Base-by-base conservation (phyloP, 2,329 filamentous ascomycete species). In the Beauveria medogensis region DNA sequence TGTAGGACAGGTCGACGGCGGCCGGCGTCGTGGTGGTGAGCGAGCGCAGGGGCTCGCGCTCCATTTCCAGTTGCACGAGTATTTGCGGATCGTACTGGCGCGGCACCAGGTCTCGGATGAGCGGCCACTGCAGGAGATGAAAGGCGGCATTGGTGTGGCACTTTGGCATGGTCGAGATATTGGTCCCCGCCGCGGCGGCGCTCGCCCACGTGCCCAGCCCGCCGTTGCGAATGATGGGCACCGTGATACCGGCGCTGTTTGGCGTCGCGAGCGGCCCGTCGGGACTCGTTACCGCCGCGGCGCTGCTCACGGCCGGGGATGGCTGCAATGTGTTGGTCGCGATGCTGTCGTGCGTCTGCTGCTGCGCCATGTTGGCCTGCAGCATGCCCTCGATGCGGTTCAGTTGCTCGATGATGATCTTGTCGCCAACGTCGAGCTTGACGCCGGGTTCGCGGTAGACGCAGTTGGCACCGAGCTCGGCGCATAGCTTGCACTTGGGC, bases 101-200 rank as follows among this genome's bases (percentile, higher is more conserved):
- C 30, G 88, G 88, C 9, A 93, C 88, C 24, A 94, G 77, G 68
- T 92, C 87, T 53, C 88, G 82, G 65, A 93, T 92, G 65, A 92
- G 78, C 14, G 90, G 90, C 84, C 90, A 92, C 68, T 92, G 89
- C 6, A 93, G 77, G 22, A 93, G 77, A 71, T 93, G 87, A 66
- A 92, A 76, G 1, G 89, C 89, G 6, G 90, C 89, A 62, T 90
- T 93, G 0, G 89, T 92, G 72, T 93, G 90, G 18, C 88, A 81
- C 73, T 91, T 92, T 24, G 90, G 90, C 89, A 93, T 93, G 28
- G 88, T 91, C 3, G 89, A 92, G 65, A 93, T 91, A 71, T 91
- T 92, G 44, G 74, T 77, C 18, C 72, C 67, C 64, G 79, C 68
- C 67, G 80, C 69, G 69, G 79, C 69, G 9, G 43, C 43, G 60